phyloP scores from a whole-genome alignment of 1,284 basidiomycete genomes.

The Moesziomyces antarcticus region DNA sequence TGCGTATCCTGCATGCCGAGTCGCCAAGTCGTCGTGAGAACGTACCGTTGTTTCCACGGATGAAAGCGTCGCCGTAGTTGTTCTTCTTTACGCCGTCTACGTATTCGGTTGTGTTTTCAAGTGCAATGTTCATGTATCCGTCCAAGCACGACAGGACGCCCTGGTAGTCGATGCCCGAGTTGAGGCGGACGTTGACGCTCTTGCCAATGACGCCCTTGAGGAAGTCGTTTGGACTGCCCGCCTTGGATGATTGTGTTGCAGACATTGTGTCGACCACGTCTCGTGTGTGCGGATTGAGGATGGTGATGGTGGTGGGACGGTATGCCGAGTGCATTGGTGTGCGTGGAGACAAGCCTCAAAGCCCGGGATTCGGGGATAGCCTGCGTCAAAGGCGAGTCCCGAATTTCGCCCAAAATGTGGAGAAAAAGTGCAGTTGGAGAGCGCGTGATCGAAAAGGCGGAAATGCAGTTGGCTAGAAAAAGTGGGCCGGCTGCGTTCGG shows the following conservation, averaged over 20 bases:
- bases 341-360: too few relatives aligned
- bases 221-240: conserved; percentile 63
- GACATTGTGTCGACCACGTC: conserved; percentile 19
- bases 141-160: conserved; percentile 95
- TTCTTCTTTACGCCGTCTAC: conserved; percentile 87
- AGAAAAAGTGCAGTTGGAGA: neutral
- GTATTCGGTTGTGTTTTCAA: conserved; percentile 96
- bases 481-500: neutral
- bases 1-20: too few relatives aligned
- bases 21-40: neutral
- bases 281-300: too few relatives aligned
- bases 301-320: neutral
- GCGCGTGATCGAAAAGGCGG: neutral
- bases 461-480: neutral
- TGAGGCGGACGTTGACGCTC: conserved; percentile 89
- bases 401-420: too few relatives aligned
- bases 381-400: too few relatives aligned
- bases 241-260: conserved; percentile 30
- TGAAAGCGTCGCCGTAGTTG: conserved; percentile 91
- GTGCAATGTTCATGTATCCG: conserved; percentile 92
- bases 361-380: too few relatives aligned
- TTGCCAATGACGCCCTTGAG: conserved; percentile 83
- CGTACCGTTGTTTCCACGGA: conserved; percentile 95
- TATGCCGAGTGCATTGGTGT: too few relatives aligned
- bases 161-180: conserved; percentile 95